Evolutionary conservation across 345 rosid genomes (phyloP).

Genomic region (Litchi chinensis): DNA sequence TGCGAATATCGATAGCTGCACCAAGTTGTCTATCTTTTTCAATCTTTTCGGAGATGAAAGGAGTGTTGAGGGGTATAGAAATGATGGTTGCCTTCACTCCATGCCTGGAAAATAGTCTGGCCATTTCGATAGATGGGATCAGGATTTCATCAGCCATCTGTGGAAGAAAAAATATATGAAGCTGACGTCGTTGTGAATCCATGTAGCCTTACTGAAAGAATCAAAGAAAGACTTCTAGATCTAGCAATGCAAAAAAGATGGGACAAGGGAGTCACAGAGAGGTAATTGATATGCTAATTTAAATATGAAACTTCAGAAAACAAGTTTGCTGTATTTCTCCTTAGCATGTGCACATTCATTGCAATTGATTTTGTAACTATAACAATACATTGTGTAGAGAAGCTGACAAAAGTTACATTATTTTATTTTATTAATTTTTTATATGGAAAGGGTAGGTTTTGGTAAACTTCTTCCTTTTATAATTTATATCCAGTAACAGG

Average conservation of each 20-base stretch:
- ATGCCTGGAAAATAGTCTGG: background rate
- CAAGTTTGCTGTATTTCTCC: background rate
- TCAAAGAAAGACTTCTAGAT: background rate
- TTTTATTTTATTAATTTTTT: too few relatives aligned
- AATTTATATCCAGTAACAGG: too few relatives aligned
- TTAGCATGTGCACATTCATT: background rate
- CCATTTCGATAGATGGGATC: constrained; percentile 5
- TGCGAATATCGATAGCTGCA: constrained; percentile 3
- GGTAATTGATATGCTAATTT: background rate
- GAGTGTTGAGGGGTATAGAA: background rate
- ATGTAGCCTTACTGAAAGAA: background rate
- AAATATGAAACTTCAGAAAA: background rate
- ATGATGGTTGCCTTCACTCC: constrained; percentile 11
- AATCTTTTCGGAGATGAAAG: constrained; percentile 9
- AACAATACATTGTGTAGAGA: background rate
- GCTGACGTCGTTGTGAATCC: background rate
- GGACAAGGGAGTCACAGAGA: too few relatives aligned
- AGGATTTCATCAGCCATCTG: constrained; percentile 9
- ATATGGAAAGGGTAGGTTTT: background rate
- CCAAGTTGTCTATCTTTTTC: constrained; percentile 11
- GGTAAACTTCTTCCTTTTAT: background rate
- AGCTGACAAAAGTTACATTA: background rate
- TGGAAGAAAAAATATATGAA: constrained; percentile 5
- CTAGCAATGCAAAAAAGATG: too few relatives aligned
- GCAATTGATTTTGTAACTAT: background rate